Conservation (phyloP, 108 stramenopile species). For the Skeletonema costatum region DNA sequence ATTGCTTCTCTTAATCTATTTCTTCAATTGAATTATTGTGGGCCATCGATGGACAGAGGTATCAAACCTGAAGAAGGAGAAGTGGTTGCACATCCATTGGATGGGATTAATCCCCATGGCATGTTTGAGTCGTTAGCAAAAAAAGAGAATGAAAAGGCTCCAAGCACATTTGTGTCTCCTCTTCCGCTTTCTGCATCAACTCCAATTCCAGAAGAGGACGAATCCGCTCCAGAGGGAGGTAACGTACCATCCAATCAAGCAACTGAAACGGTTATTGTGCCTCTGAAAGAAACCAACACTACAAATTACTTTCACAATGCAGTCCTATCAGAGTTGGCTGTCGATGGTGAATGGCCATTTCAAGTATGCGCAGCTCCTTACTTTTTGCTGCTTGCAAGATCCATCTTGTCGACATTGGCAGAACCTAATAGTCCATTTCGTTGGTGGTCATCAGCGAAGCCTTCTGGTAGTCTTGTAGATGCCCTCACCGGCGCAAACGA, state of each 20-base stretch:
- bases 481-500: neutral
- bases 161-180: neutral
- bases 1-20: conserved; percentile 85
- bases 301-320: conserved; percentile 63
- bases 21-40: conserved; percentile 86
- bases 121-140: conserved; percentile 47
- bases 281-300: conserved; percentile 19
- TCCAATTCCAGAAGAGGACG: conserved; percentile 8
- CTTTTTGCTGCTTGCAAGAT: conserved; percentile 68
- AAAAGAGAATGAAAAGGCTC: conserved; percentile 15
- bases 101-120: conserved; percentile 70
- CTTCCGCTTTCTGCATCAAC: neutral
- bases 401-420: conserved; percentile 63
- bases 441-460: conserved; percentile 15
- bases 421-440: conserved; percentile 43
- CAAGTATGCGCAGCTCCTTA: conserved; percentile 71
- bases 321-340: conserved; percentile 65
- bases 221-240: neutral
- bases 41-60: conserved; percentile 63
- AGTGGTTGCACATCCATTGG: conserved; percentile 19
- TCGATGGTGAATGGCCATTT: conserved; percentile 80
- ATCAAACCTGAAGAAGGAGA: conserved; percentile 28
- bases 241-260: conserved; percentile 6
- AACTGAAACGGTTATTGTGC: conserved; percentile 10
- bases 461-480: neutral